A percentile compares a stretch with the other conserved stretches of the same genome.
These are phyloP conservation scores for Crucihimalaya himalaica DNA, from an alignment of 345 rosid genomes.

Conservation along the genomic window DNA sequence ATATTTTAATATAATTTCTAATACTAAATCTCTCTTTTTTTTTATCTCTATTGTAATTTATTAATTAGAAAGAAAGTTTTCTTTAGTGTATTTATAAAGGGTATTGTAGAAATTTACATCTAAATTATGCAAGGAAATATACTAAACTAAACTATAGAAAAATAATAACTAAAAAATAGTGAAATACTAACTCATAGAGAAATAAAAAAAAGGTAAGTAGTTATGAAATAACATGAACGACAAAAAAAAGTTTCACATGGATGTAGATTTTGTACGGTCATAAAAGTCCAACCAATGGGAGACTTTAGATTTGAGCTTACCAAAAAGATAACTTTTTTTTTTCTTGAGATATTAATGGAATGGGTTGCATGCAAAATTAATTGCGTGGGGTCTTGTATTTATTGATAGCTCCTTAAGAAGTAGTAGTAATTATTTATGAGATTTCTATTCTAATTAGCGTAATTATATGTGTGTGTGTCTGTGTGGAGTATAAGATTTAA, in stretches of 20 bases:
- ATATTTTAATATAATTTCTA: too few relatives aligned
- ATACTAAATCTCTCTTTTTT: too few relatives aligned
- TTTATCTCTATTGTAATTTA: too few relatives aligned
- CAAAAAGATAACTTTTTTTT: slow-evolving; percentile 30
- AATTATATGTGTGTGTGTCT: too few relatives aligned
- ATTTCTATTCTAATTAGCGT: too few relatives aligned
- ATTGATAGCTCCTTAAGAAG: not conserved
- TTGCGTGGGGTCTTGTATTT: slow-evolving; percentile 31
- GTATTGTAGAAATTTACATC: too few relatives aligned
- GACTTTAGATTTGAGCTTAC: slow-evolving; percentile 33
- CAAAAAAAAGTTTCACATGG: slow-evolving; percentile 3
- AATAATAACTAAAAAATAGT: not conserved
- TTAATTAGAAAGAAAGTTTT: too few relatives aligned
- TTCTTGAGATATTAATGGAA: slow-evolving; percentile 14
- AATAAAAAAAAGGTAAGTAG: not conserved
- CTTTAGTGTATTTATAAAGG: too few relatives aligned
- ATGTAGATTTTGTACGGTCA: slow-evolving; percentile 5
- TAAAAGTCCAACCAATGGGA: slow-evolving; percentile 32
- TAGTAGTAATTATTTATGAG: too few relatives aligned
- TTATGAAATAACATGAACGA: not conserved
- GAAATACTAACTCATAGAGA: not conserved
- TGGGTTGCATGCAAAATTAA: slow-evolving; percentile 31
- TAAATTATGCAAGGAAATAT: too few relatives aligned
- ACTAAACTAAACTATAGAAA: not conserved
- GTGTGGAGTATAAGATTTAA: too few relatives aligned